phyloP scores from a whole-genome alignment of 441 rosid species.

The Breynia disticha region DNA sequence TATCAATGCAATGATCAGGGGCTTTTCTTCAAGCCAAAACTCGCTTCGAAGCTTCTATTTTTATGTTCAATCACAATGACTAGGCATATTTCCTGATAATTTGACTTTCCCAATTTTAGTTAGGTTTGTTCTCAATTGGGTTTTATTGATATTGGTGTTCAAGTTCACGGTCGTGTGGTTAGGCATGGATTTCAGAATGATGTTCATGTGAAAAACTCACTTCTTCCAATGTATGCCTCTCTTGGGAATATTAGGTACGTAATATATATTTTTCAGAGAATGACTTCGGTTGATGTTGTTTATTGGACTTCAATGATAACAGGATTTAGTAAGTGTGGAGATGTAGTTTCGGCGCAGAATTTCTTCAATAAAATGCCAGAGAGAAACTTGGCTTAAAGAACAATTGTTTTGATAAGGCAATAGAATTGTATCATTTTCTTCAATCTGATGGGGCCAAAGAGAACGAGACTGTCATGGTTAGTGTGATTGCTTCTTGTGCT shows the following conservation, averaged over 20 bases:
- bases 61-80: slow-evolving; percentile 30
- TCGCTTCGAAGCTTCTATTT: slow-evolving; percentile 32
- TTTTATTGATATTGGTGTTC: slow-evolving; percentile 30
- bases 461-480: slow-evolving; percentile 63
- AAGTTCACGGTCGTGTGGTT: slow-evolving; percentile 43
- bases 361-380: slow-evolving; percentile 69
- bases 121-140: slow-evolving; percentile 37
- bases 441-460: slow-evolving; percentile 36
- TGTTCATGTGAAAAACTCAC: slow-evolving; percentile 48
- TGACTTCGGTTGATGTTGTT: slow-evolving; percentile 38
- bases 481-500: slow-evolving; percentile 57
- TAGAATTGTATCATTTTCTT: slow-evolving; percentile 42
- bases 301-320: slow-evolving; percentile 65
- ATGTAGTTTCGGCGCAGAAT: slow-evolving; percentile 37
- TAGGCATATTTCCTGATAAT: slow-evolving; percentile 41
- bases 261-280: slow-evolving; percentile 26
- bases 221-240: slow-evolving; percentile 52
- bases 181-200: slow-evolving; percentile 42
- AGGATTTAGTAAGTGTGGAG: slow-evolving; percentile 35
- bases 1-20: slow-evolving; percentile 41
- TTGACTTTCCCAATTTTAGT: slow-evolving; percentile 54
- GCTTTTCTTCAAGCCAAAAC: slow-evolving; percentile 30
- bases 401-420: slow-evolving; percentile 31
- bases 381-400: slow-evolving; percentile 43
- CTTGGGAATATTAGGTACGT: slow-evolving; percentile 40